phyloP scores from a whole-genome alignment of 75 land plant species.

The Pinus tabuliformis region DNA sequence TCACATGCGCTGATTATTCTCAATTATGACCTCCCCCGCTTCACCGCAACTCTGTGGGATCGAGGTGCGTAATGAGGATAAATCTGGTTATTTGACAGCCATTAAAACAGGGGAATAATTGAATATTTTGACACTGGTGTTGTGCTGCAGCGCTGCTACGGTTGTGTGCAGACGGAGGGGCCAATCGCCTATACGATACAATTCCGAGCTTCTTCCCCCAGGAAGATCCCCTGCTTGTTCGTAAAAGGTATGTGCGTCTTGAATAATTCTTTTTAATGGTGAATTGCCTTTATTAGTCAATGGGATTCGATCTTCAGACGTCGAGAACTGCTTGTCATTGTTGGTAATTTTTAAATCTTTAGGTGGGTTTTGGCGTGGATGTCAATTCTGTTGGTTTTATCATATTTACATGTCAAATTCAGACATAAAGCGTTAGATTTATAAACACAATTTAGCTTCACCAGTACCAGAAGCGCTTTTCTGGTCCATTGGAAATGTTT shows the following conservation, averaged over 20 bases:
- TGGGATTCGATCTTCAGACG: background rate
- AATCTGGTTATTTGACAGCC: background rate
- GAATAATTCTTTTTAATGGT: too few relatives aligned
- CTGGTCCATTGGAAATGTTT: too few relatives aligned
- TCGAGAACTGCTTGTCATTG: background rate
- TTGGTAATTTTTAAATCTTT: too few relatives aligned
- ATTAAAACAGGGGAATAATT: background rate
- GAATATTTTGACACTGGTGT: background rate
- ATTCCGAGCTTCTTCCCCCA: conserved; percentile 56
- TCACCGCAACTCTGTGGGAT: conserved; percentile 74
- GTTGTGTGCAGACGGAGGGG: conserved; percentile 97
- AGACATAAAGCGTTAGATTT: too few relatives aligned
- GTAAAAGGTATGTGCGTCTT: conserved; percentile 42
- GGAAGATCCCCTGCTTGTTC: conserved; percentile 57
- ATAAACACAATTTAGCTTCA: too few relatives aligned
- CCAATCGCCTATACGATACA: conserved; percentile 78
- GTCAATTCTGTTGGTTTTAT: too few relatives aligned
- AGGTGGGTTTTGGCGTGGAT: too few relatives aligned
- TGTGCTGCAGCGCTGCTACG: conserved; percentile 66
- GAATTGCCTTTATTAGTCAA: background rate
- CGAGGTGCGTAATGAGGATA: conserved; percentile 41
- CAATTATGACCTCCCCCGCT: conserved; percentile 67
- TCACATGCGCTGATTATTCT: conserved; percentile 74
- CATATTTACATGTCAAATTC: too few relatives aligned
- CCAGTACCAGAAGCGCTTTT: too few relatives aligned